A percentile compares a stretch with the other conserved stretches of the same genome.
Conservation (phyloP, 1,284 basidiomycete species). For the Thecaphora thlaspeos region DNA sequence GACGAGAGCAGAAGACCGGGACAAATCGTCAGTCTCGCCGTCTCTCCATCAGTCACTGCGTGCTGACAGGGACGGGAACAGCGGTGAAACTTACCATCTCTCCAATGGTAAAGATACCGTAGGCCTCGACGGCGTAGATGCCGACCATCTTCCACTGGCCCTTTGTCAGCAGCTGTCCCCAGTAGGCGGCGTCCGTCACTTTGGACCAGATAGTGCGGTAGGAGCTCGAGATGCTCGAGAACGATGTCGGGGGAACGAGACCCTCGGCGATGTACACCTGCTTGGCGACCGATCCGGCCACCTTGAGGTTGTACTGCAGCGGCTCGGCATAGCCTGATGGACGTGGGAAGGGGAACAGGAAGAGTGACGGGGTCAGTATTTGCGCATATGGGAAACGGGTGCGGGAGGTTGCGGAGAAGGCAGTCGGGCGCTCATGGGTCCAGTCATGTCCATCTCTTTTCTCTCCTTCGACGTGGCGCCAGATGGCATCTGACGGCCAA, state of each 20-base stretch:
- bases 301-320: slow-evolving; percentile 61
- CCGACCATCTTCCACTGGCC: slow-evolving; percentile 74
- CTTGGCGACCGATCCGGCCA: slow-evolving; percentile 79
- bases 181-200: slow-evolving; percentile 69
- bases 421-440: too few species aligned
- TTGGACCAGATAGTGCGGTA: slow-evolving; percentile 74
- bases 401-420: too few species aligned
- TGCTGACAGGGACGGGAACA: neutral
- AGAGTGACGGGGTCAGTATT: too few species aligned
- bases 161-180: slow-evolving; percentile 68
- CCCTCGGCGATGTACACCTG: slow-evolving; percentile 87
- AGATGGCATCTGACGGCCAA: too few species aligned
- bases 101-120: slow-evolving; percentile 71
- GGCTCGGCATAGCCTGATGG: slow-evolving; percentile 44
- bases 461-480: too few species aligned
- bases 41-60: neutral
- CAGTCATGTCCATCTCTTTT: too few species aligned
- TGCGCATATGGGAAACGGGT: too few species aligned
- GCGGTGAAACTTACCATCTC: slow-evolving; percentile 45
- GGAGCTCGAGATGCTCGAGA: slow-evolving; percentile 67
- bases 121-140: slow-evolving; percentile 83
- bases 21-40: neutral
- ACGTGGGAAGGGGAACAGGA: too few species aligned
- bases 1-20: neutral
- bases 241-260: slow-evolving; percentile 74